These are phyloP conservation scores for Heracleum sosnowskyi DNA, from an alignment of 129 eudicot genomes.

Conservation along the genomic window DNA sequence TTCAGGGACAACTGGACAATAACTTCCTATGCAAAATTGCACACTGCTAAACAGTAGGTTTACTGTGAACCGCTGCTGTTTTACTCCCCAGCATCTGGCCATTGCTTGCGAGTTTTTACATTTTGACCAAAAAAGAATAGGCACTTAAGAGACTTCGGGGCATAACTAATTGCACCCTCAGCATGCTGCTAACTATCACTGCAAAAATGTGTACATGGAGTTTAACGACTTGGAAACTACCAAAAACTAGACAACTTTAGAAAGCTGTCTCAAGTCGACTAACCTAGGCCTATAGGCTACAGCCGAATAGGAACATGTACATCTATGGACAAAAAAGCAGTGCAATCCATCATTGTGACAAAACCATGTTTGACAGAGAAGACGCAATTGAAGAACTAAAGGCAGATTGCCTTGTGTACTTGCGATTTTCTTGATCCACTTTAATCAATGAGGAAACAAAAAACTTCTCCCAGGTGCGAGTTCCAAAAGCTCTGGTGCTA, in stretches of 20 bases:
- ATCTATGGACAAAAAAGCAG: background rate
- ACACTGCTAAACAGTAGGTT: background rate
- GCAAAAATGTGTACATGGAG: background rate
- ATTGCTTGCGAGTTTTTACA: background rate
- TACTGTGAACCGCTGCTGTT: background rate
- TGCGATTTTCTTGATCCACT: slow-evolving; percentile 42
- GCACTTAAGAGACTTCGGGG: background rate
- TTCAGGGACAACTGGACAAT: background rate
- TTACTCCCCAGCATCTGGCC: background rate
- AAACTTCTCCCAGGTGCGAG: slow-evolving; percentile 21
- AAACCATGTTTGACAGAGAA: slow-evolving; percentile 46
- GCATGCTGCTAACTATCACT: background rate
- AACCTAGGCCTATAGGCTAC: background rate
- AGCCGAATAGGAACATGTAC: background rate
- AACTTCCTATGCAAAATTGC: background rate
- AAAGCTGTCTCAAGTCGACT: background rate
- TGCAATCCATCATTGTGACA: slow-evolving; percentile 43
- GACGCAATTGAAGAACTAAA: slow-evolving; percentile 41
- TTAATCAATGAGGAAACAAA: slow-evolving; percentile 17
- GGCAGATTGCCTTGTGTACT: slow-evolving; percentile 31
- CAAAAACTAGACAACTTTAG: background rate
- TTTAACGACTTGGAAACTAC: background rate
- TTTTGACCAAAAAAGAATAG: background rate
- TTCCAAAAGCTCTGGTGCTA: slow-evolving; percentile 11
- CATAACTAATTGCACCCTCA: background rate